Conservation (phyloP, 768 basidiomycete genomes). For the Pulveroboletus sp. region DNA sequence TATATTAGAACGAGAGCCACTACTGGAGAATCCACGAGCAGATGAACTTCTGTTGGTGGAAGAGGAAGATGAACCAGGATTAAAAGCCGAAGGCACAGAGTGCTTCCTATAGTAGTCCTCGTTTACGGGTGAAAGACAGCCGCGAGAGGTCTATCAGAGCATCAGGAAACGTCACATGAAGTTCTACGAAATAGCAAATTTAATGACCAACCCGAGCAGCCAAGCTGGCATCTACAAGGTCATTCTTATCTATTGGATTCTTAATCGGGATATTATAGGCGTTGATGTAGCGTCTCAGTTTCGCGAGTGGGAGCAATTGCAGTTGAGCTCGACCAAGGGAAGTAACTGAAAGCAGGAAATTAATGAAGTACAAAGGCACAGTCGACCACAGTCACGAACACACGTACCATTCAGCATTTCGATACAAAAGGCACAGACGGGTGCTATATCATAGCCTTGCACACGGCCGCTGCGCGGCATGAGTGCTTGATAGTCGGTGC, state of each 20-base stretch:
- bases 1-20: conserved; percentile 24
- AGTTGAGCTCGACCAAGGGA: conserved; percentile 58
- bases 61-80: conserved; percentile 11
- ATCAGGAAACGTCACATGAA: background rate
- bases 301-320: conserved; percentile 50
- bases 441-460: conserved; percentile 59
- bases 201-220: conserved; percentile 41
- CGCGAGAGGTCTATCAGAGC: conserved; percentile 44
- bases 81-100: conserved; percentile 19
- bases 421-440: conserved; percentile 72
- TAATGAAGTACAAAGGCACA: background rate
- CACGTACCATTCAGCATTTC: conserved; percentile 60
- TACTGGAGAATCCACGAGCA: conserved; percentile 9
- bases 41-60: conserved; percentile 15
- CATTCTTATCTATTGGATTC: conserved; percentile 71
- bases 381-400: background rate
- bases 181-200: background rate
- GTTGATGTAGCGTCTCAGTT: conserved; percentile 62
- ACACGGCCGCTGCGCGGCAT: conserved; percentile 55
- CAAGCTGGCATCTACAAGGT: conserved; percentile 64
- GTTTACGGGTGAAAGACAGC: conserved; percentile 54
- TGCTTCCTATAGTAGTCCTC: conserved; percentile 46
- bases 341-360: conserved; percentile 46
- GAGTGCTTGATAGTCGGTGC: conserved; percentile 71
- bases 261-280: conserved; percentile 64